phyloP scores from a whole-genome alignment of 129 eudicot genomes.

The Silybum marianum region DNA sequence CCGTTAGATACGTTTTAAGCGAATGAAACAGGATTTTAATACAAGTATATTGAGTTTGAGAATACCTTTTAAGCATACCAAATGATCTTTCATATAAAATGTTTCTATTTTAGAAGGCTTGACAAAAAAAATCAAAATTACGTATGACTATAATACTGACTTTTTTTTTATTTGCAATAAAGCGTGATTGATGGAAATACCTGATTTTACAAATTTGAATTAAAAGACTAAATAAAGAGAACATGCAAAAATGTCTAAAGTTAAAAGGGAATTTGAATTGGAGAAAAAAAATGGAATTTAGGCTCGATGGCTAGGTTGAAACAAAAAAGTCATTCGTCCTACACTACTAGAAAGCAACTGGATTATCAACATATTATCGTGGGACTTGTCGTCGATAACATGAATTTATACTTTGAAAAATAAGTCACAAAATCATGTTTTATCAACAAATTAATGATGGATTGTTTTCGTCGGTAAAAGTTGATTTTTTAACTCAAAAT shows the following conservation, averaged over 20 bases:
- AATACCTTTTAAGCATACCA: background rate
- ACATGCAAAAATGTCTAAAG: background rate
- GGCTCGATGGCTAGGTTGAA: background rate
- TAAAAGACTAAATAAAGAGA: no score
- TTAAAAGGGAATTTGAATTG: background rate
- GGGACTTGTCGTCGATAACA: background rate
- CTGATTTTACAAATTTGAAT: no score
- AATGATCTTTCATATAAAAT: background rate
- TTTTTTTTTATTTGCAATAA: no score
- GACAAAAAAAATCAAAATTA: background rate
- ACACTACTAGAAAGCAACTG: no score
- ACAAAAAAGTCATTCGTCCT: no score
- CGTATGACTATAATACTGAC: background rate
- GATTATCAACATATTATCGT: no score
- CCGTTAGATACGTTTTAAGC: no score
- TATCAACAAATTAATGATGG: background rate
- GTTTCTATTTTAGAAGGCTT: background rate
- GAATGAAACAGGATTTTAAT: background rate
- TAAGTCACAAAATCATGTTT: no score
- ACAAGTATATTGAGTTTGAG: background rate
- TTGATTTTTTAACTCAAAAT: no score
- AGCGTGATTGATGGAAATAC: background rate
- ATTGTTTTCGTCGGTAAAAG: background rate
- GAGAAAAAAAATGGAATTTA: background rate
- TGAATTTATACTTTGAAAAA: background rate